A percentile compares a stretch with the other conserved stretches of the same genome.
These are phyloP conservation scores for Coemansia sp. DNA, from an alignment of 192 early-diverging fungal genomes.

Conservation along the genomic window DNA sequence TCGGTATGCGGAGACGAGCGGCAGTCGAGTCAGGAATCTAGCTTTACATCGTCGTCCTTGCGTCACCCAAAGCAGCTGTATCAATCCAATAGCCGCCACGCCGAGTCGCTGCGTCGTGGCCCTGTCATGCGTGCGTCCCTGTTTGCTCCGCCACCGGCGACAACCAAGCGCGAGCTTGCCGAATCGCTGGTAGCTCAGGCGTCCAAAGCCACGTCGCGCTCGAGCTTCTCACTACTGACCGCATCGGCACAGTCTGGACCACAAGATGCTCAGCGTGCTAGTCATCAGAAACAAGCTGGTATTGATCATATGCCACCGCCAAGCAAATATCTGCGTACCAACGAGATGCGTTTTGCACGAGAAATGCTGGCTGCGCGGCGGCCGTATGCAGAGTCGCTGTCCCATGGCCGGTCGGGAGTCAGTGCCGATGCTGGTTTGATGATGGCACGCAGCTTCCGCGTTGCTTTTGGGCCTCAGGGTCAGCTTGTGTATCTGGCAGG, in stretches of 20 bases:
- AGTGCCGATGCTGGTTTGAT: conserved; percentile 71
- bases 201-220: no score
- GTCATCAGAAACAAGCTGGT: neutral
- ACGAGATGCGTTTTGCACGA: conserved; percentile 18
- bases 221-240: neutral
- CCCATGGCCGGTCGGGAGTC: conserved; percentile 49
- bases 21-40: no score
- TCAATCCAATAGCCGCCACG: no score
- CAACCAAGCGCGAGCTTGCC: no score
- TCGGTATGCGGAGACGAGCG: no score
- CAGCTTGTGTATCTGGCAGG: conserved; percentile 54
- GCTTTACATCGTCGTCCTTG: conserved; percentile 37
- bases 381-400: conserved; percentile 37
- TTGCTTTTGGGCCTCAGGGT: conserved; percentile 81
- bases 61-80: no score
- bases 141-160: no score
- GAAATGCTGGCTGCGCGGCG: conserved; percentile 13
- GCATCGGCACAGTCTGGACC: neutral
- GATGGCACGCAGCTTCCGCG: conserved; percentile 81
- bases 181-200: no score
- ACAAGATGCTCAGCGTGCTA: no score
- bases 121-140: no score
- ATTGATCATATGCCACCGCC: conserved; percentile 35
- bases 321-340: conserved; percentile 36
- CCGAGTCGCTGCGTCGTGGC: no score